phyloP scores from a whole-genome alignment of 768 basidiomycete genomes.

The Neoboletus brunneissimus region DNA sequence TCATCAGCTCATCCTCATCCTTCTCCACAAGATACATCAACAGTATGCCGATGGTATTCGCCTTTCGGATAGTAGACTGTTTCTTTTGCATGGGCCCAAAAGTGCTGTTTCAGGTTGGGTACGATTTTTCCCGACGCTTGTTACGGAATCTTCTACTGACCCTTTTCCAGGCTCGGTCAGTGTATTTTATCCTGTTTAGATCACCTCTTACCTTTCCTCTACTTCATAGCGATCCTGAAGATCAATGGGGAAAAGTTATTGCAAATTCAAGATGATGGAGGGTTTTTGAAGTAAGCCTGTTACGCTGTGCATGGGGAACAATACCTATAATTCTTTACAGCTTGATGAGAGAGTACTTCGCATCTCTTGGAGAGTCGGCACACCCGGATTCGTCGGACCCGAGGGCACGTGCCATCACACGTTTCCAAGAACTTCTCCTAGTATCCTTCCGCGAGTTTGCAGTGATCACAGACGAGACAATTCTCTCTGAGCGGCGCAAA shows the following conservation, averaged over 20 bases:
- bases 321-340: conserved; percentile 36
- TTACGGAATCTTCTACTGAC: conserved; percentile 6
- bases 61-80: conserved; percentile 95
- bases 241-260: conserved; percentile 93
- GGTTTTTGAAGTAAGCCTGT: conserved; percentile 79
- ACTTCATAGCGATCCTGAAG: conserved; percentile 81
- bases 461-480: conserved; percentile 93
- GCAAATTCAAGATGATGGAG: conserved; percentile 94
- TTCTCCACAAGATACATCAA: conserved; percentile 66
- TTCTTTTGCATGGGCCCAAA: conserved; percentile 99
- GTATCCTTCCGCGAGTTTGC: conserved; percentile 98
- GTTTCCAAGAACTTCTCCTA: conserved; percentile 94
- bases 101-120: conserved; percentile 98
- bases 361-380: conserved; percentile 89
- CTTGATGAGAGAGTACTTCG: conserved; percentile 94
- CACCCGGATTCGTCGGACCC: conserved; percentile 88
- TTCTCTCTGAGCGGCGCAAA: conserved; percentile 77
- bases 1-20: conserved; percentile 1
- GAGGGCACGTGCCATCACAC: conserved; percentile 87
- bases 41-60: conserved; percentile 96
- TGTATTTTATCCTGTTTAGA: conserved; percentile 9
- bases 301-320: neutral
- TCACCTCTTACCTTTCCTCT: conserved; percentile 11
- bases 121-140: conserved; percentile 13
- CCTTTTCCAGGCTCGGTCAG: conserved; percentile 52